Conservation (phyloP, 2,329 filamentous ascomycete species). For the Xylariaceae sp. region DNA sequence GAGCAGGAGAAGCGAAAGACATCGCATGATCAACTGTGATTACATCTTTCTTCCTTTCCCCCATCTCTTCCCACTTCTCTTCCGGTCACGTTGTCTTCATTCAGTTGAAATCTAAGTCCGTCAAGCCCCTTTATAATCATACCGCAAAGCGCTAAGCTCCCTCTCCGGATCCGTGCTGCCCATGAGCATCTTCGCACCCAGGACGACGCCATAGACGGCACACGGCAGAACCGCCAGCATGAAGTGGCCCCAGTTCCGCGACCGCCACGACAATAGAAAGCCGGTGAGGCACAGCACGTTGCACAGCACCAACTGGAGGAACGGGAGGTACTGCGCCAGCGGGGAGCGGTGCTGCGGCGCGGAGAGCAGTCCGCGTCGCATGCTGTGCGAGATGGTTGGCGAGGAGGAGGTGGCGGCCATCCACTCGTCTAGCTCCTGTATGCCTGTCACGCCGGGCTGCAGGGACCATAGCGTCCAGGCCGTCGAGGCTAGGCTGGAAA, state of each 20-base stretch:
- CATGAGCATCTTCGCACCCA: constrained; percentile 63
- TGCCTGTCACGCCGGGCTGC: constrained; percentile 52
- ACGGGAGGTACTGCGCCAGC: constrained; percentile 56
- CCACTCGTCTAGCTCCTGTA: constrained; percentile 46
- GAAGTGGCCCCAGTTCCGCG: constrained; percentile 32
- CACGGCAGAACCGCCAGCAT: constrained; percentile 50
- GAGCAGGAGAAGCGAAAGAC: too few relatives aligned
- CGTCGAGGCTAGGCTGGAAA: constrained; percentile 61
- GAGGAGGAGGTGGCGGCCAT: constrained; percentile 17
- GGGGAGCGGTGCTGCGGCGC: constrained; percentile 36
- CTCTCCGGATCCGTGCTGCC: constrained; percentile 62
- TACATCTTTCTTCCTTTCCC: not conserved
- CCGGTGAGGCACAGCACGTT: constrained; percentile 47
- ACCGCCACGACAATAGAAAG: constrained; percentile 28
- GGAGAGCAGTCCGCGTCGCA: too few relatives aligned
- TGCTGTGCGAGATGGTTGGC: not conserved
- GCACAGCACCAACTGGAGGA: constrained; percentile 56
- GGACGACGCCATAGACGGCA: constrained; percentile 56
- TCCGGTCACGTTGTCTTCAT: not conserved
- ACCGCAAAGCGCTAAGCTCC: constrained; percentile 59
- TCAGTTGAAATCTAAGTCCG: not conserved
- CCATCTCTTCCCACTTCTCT: not conserved
- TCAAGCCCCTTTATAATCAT: constrained; percentile 62
- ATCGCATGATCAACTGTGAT: not conserved
- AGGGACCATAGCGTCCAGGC: constrained; percentile 57